A percentile compares a stretch with the other conserved stretches of the same genome.
Evolutionary conservation across 2,329 filamentous ascomycete genomes (phyloP).

Genomic region (Cercospora sp.): DNA sequence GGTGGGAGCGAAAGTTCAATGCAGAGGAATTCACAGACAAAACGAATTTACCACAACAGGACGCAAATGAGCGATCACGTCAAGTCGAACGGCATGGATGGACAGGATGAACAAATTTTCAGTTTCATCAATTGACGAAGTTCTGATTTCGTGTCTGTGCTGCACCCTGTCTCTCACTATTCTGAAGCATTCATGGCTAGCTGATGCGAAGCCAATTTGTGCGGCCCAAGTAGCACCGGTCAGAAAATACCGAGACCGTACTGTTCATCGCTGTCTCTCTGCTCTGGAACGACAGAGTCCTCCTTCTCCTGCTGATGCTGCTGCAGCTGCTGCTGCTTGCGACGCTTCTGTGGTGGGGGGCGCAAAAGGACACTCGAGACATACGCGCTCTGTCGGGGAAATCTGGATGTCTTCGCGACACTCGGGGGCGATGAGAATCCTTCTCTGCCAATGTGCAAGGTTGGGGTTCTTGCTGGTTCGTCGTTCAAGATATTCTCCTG

Average conservation of each 20-base stretch:
- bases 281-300: background rate
- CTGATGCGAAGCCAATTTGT: background rate
- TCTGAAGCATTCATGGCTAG: background rate
- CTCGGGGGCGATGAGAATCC: background rate
- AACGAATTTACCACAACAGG: background rate
- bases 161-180: background rate
- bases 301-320: background rate
- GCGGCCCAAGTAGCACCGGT: background rate
- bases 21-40: background rate
- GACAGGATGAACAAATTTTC: background rate
- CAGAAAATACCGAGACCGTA: background rate
- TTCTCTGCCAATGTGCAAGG: conserved; percentile 6
- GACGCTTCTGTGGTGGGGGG: conserved; percentile 5
- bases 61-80: background rate
- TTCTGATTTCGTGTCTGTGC: background rate
- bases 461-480: conserved; percentile 2
- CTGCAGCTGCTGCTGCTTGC: background rate
- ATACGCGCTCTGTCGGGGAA: background rate
- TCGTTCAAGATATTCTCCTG: conserved; percentile 18
- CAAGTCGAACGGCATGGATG: background rate
- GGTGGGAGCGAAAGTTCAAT: background rate
- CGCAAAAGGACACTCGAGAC: background rate
- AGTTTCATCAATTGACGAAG: background rate
- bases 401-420: background rate
- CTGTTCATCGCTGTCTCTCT: background rate